Conservation (phyloP, 345 rosid genomes). For the Clausena lansium region DNA sequence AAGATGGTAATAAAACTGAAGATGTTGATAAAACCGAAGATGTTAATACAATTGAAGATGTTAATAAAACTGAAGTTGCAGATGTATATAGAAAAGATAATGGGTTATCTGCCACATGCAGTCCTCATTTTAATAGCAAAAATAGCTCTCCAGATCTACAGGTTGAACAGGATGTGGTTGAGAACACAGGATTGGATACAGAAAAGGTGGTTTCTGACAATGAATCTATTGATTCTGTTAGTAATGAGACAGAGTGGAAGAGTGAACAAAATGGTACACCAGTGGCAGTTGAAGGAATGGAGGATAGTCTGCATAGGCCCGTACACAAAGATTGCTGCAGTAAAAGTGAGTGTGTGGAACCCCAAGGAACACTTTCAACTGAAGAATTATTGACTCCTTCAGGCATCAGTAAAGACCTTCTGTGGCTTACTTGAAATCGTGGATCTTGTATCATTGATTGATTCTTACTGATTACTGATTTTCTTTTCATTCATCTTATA, state of each 20-base stretch:
- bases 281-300: conserved; percentile 31
- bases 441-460: neutral
- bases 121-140: conserved; percentile 17
- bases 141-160: conserved; percentile 14
- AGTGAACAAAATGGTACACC: conserved; percentile 37
- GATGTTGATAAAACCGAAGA: conserved; percentile 36
- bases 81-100: conserved; percentile 17
- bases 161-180: conserved; percentile 17
- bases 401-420: conserved; percentile 39
- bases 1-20: conserved; percentile 31
- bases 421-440: conserved; percentile 6
- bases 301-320: conserved; percentile 16
- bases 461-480: conserved; percentile 20
- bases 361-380: conserved; percentile 29
- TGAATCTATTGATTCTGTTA: conserved; percentile 26
- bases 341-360: conserved; percentile 35
- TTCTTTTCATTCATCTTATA: conserved; percentile 15
- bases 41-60: conserved; percentile 25
- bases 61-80: conserved; percentile 34
- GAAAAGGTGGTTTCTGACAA: conserved; percentile 25
- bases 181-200: conserved; percentile 7
- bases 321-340: conserved; percentile 27
- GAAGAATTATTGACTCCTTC: conserved; percentile 25
- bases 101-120: conserved; percentile 20
- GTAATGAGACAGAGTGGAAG: conserved; percentile 25